Conservation (phyloP, 2,329 filamentous ascomycete genomes). For the Talaromyces piceae region DNA sequence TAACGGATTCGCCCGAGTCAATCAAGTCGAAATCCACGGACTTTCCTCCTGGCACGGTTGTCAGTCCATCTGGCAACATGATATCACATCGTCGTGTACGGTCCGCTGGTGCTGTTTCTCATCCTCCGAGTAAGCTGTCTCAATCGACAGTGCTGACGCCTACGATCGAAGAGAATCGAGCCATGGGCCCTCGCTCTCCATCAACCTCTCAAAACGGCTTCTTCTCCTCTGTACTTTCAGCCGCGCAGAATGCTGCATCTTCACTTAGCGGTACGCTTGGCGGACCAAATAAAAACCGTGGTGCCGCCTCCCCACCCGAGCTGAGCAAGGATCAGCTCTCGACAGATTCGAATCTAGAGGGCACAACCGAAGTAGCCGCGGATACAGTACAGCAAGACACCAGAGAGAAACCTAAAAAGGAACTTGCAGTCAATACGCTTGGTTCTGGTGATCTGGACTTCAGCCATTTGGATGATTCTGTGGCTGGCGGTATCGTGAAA, state of each 20-base stretch:
- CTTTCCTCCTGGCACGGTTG: constrained; percentile 42
- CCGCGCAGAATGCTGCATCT: constrained; percentile 83
- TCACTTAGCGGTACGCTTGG: constrained; percentile 61
- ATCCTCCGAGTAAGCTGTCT: constrained; percentile 79
- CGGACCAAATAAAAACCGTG: constrained; percentile 42
- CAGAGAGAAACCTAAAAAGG: constrained; percentile 47
- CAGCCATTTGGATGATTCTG: constrained; percentile 65
- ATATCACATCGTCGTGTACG: constrained; percentile 62
- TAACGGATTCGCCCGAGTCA: constrained; percentile 35
- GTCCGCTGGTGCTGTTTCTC: constrained; percentile 44
- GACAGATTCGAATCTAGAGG: constrained; percentile 15
- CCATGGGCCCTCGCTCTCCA: constrained; percentile 45
- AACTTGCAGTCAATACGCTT: constrained; percentile 78
- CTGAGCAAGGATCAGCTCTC: constrained; percentile 12
- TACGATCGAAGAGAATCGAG: constrained; percentile 57
- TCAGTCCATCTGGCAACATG: constrained; percentile 61
- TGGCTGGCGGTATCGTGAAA: constrained; percentile 26
- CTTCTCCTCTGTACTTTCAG: constrained; percentile 89
- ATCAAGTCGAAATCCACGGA: constrained; percentile 19
- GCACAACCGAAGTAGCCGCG: constrained; percentile 19
- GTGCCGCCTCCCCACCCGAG: constrained; percentile 20
- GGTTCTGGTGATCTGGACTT: constrained; percentile 84
- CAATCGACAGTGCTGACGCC: constrained; percentile 68
- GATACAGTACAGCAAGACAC: constrained; percentile 19
- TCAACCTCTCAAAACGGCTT: constrained; percentile 60